Evolutionary conservation across 371 early-diverging fungal genomes (phyloP), one percentile per base, ranked within the genome.

Genomic region (Rhizopus arrhizus): DNA sequence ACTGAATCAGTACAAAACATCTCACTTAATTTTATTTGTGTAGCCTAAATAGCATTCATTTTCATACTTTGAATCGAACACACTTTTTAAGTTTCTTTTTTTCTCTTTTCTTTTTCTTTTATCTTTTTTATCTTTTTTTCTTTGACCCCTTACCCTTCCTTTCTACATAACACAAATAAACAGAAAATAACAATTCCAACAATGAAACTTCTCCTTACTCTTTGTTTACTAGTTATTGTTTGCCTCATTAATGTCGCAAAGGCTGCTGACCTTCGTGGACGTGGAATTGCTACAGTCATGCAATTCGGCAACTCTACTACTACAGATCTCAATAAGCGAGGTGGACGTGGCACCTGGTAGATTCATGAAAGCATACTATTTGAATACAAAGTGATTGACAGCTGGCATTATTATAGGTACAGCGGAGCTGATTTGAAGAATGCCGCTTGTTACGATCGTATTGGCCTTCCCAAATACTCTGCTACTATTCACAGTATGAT

Each of bases 361-460:
- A 54, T 55, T 40, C 41, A 6, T 43, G n/a, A n/a, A 43, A 43
- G n/a, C 6, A 36, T 9, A 36, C 0, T 11, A 6, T 36, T 36
- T 2, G 11, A 6, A 36, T 9, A 36, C 36, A 36, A 40, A 40
- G 12, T 40, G 8, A 12, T 40, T 40, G 32, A 36, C 42, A 42
- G 34, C 38, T 41, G 8, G 15, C 9, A 12, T n/a, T 3, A 10
- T 58, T 53, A 59, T 54, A 80, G 81, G 81, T 80, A 80, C 62
- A 65, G 64, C 40, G 81, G 81, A 34, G 52, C 43, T 43, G 81
- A 77, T 55, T 66, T 80, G 64, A 75, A 74, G 31, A 73, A 80
- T 47, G 81, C 81, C 49, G 81, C 78, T 47, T 80, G 81, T 66
- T 80, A 80, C 52, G 81, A 65, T 45, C 70, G 78, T 61, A 74